Evolutionary conservation across 345 rosid species (phyloP), one percentile per base, ranked within the genome.

Genomic region (Pistacia vera): DNA sequence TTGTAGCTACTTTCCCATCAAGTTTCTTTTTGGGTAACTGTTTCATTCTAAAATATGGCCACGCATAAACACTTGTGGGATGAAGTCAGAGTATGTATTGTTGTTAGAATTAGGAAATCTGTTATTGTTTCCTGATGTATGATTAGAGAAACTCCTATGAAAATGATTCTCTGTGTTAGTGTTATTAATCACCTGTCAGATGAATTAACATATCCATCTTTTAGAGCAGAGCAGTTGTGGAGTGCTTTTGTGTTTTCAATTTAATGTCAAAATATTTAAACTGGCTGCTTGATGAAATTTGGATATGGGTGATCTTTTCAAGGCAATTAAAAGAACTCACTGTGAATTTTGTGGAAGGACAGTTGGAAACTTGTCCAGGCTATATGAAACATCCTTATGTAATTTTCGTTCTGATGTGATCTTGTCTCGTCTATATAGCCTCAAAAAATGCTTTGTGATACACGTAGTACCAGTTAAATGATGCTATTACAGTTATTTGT

Each of bases 41-140:
- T 74, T 75, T 78, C 28, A 18, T 64, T 72, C 14, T 65, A 17
- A 41, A 67, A 63, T 68, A 41, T 61, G 44, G 30, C 63, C 52
- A 2, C 38, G 13, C 30, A 16, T 61, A 11, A 16, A 68, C 51
- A 28, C 41, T 68, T 41, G 66, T 17, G 60, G 18, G 44, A 33
- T 36, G 62, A 28, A 4, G 66, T 74, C 61, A 48, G 68, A 71
- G 28, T 11, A 18, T 63, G 48, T 16, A 11, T 58, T 22, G 11
- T n/a, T 49, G 59, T 62, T 65, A 4, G 13, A 70, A 54, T 30
- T 70, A 48, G 74, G 6, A 55, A 69, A 8, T 65, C 25, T 20
- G 14, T 73, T 14, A 52, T 28, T 14, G 56, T 16, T 12, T 12
- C 56, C 11, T 52, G 56, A 52, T 52, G 56, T 52, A 0, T 52